Evolutionary conservation across 495 filamentous ascomycete species (phyloP).

Genomic region (Podospora bellae-mahoneyi): DNA sequence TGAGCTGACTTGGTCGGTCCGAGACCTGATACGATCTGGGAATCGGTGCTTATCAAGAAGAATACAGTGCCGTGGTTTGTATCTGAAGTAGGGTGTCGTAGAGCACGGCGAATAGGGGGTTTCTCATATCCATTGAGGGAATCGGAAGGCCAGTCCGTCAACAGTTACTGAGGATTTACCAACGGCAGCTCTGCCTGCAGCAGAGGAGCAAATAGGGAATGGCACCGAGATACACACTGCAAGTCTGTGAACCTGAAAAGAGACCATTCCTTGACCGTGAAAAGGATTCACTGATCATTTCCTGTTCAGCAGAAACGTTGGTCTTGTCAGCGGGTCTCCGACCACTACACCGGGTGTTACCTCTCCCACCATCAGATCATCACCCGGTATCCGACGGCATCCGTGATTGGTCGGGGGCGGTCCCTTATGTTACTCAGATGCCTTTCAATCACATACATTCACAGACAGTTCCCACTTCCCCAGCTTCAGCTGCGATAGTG

Average conservation of each 20-base stretch:
- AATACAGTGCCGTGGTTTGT: background rate
- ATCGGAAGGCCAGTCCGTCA: background rate
- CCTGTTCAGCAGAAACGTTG: background rate
- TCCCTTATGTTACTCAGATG: background rate
- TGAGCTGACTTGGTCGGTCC: background rate
- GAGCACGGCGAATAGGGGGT: background rate
- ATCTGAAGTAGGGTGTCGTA: background rate
- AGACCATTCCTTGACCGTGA: background rate
- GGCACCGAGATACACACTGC: background rate
- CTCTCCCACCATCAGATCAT: background rate
- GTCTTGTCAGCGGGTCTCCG: background rate
- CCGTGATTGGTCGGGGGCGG: background rate
- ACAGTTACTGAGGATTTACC: background rate
- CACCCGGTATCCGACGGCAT: background rate
- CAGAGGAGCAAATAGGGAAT: background rate
- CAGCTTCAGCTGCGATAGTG: background rate
- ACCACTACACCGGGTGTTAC: conserved; percentile 2
- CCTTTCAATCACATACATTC: background rate
- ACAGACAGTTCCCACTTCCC: background rate
- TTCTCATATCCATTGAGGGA: background rate
- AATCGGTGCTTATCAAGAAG: background rate
- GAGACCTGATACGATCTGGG: background rate
- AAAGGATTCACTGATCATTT: conserved; percentile 5
- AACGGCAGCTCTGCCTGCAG: background rate
- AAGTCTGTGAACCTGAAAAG: background rate